Evolutionary conservation across 345 rosid genomes (phyloP), one percentile per base, ranked within the genome.

Genomic region (Lumnitzera racemosa): DNA sequence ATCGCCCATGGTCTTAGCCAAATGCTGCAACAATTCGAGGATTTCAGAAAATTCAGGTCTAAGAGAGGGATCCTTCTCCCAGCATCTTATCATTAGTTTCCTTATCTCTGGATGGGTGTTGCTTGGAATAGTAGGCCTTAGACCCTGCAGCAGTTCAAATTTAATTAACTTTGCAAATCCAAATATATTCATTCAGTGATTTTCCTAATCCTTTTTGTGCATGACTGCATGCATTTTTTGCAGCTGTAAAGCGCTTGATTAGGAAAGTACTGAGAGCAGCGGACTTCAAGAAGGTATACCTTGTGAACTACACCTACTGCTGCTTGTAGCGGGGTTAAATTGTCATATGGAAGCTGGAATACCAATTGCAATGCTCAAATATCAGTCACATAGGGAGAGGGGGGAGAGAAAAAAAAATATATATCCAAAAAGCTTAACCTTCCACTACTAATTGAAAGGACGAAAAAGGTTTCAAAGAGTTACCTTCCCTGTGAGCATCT

Each of bases 401-500:
- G 20, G 20, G 20, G 20, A 20, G 20, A 20, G 20, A 20, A 20
- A 20, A 20, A 20, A 20, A 20, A 20, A 20, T 20, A 20, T 20
- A 20, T 20, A 20, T 20, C 20, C 20, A 20, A 20, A 20, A 20
- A 20, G 20, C 5, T 12, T 53, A 53, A 53, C 23, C 55, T 61
- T 58, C 29, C 25, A 53, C 25, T 36, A 53, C 25, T 36, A 36
- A 36, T 36, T 36, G 7, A 3, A 36, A 36, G 43, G 43, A 7
- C 6, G 8, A 58, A 71, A 55, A 49, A 23, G 23, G 53, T 51
- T 15, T 52, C 46, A 24, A 2, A 43, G 54, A 13, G 25, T 68
- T 66, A 79, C 87, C 87, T 82, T 69, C 63, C 87, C 87, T 0
- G 80, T 79, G 62, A 79, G 82, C 66, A 82, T 61, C 75, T 82